These are phyloP conservation scores for Phytophthora idaei DNA, from an alignment of 352 stramenopile genomes.

Conservation along the genomic window DNA sequence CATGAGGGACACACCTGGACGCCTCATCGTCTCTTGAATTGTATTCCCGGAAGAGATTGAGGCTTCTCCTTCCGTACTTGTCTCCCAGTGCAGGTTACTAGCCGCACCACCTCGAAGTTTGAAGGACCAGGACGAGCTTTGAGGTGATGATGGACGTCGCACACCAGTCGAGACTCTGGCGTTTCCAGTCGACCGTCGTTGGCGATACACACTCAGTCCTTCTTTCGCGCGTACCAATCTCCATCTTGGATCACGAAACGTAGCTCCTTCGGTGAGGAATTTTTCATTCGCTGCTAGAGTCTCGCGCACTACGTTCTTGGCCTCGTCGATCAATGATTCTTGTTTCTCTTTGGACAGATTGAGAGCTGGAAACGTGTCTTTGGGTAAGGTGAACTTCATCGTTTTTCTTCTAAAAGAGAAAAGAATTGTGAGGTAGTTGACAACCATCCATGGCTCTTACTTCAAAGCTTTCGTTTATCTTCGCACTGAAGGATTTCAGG, in stretches of 20 bases:
- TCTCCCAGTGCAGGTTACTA: not conserved
- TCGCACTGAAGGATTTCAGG: slow-evolving; percentile 3
- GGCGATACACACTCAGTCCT: slow-evolving; percentile 36
- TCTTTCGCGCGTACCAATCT: slow-evolving; percentile 46
- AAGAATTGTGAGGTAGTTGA: slow-evolving; percentile 13
- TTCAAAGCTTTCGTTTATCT: slow-evolving; percentile 18
- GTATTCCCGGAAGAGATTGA: slow-evolving; percentile 1
- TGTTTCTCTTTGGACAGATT: slow-evolving; percentile 33
- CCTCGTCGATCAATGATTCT: slow-evolving; percentile 40
- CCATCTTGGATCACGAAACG: slow-evolving; percentile 42
- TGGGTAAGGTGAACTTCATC: slow-evolving; percentile 57
- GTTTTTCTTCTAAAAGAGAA: not conserved
- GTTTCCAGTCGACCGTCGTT: slow-evolving; percentile 13
- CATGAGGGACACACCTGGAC: slow-evolving; percentile 41
- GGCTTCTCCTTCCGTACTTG: not conserved
- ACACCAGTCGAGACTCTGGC: not conserved
- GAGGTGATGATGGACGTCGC: not conserved
- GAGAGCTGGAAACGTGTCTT: slow-evolving; percentile 40
- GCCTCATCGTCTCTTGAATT: slow-evolving; percentile 30
- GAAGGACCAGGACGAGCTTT: slow-evolving; percentile 6
- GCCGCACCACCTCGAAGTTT: slow-evolving; percentile 2
- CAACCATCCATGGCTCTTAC: slow-evolving; percentile 3
- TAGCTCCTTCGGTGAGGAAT: slow-evolving; percentile 33
- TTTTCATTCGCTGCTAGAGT: slow-evolving; percentile 46
- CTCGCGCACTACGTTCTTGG: slow-evolving; percentile 46